Conservation (phyloP, 306 rosid species). For the Nissolia schottii region DNA sequence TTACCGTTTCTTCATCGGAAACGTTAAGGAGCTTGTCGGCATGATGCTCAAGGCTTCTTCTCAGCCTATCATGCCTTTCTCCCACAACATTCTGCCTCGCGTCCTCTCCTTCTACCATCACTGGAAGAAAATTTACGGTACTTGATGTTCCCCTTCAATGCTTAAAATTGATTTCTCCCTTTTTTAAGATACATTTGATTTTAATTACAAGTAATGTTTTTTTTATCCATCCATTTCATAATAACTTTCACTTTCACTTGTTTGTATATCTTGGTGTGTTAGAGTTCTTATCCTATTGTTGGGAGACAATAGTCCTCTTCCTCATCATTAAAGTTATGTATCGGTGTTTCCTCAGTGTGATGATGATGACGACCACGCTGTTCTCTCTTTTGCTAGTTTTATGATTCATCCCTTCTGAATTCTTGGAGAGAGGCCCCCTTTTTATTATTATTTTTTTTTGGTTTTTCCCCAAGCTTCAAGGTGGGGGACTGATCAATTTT, state of each 20-base stretch:
- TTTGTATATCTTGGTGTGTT: too few relatives aligned
- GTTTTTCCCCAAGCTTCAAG: slow-evolving; percentile 33
- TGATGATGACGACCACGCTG: slow-evolving; percentile 16
- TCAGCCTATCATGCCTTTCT: slow-evolving; percentile 80
- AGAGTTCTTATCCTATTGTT: not conserved
- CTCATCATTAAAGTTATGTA: slow-evolving; percentile 39
- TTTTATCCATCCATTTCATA: too few relatives aligned
- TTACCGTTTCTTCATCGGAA: slow-evolving; percentile 94
- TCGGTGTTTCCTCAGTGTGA: slow-evolving; percentile 15
- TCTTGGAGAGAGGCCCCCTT: too few relatives aligned
- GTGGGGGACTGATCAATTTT: not conserved
- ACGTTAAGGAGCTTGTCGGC: slow-evolving; percentile 62
- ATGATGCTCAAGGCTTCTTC: slow-evolving; percentile 95
- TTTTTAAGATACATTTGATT: not conserved
- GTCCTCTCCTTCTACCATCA: slow-evolving; percentile 96
- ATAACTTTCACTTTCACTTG: too few relatives aligned
- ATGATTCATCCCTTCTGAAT: slow-evolving; percentile 37
- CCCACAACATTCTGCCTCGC: slow-evolving; percentile 94
- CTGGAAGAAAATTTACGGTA: slow-evolving; percentile 95
- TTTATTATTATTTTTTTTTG: too few relatives aligned
- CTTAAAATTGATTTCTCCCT: not conserved
- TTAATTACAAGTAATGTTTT: too few relatives aligned
- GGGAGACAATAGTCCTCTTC: not conserved
- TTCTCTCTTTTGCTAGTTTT: slow-evolving; percentile 31
- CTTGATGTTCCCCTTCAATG: not conserved